Conservation (phyloP, 2,329 filamentous ascomycete species). For the Botryotinia calthae region DNA sequence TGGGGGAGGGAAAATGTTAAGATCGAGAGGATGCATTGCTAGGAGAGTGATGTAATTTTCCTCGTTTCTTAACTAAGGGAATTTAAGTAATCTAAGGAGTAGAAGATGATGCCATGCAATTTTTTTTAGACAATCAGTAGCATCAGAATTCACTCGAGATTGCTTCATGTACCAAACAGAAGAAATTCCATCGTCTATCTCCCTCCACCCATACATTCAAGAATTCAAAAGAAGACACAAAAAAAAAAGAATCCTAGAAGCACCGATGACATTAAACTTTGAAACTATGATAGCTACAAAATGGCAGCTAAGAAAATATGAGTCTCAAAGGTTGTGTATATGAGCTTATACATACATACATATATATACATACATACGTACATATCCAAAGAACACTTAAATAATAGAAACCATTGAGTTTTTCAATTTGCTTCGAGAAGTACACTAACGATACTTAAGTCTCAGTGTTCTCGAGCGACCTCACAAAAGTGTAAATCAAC, state of each 20-base stretch:
- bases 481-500: too few species aligned
- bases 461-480: neutral
- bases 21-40: fast-evolving
- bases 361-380: too few species aligned
- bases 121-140: too few species aligned
- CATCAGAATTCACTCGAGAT: too few species aligned
- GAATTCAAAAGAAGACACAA: neutral
- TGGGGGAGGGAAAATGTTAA: neutral
- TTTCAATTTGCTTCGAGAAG: fast-evolving
- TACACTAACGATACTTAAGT: fast-evolving
- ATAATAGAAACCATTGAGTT: neutral
- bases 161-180: too few species aligned
- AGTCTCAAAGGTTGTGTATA: neutral
- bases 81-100: too few species aligned
- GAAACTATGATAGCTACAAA: neutral
- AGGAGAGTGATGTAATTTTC: too few species aligned
- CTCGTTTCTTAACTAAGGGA: neutral
- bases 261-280: neutral
- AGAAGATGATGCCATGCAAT: too few species aligned
- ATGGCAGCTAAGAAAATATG: neutral
- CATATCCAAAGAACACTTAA: neutral
- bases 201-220: too few species aligned
- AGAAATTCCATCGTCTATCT: too few species aligned
- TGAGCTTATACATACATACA: neutral
- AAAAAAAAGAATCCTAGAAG: too few species aligned